Percentiles rank a stretch among this genome's conserved stretches.
phyloP scores from a whole-genome alignment of 768 basidiomycete genomes.

The Strobilomyces dryophilus region DNA sequence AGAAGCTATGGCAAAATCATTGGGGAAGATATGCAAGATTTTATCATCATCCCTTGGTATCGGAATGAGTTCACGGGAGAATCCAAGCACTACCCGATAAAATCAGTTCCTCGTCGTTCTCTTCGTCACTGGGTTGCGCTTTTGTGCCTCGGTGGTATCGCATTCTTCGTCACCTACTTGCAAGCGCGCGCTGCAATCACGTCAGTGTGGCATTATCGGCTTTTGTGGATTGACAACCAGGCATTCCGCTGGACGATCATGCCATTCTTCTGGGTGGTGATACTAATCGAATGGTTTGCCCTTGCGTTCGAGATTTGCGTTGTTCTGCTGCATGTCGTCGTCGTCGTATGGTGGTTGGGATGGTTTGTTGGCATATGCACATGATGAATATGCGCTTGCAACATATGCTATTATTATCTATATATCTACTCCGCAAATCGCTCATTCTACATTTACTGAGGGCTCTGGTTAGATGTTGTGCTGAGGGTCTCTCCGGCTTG shows the following conservation, averaged over 20 bases:
- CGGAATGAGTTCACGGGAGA: constrained; percentile 83
- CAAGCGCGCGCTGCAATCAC: constrained; percentile 57
- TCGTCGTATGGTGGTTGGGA: constrained; percentile 71
- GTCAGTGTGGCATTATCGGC: constrained; percentile 48
- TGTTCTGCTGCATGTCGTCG: constrained; percentile 53
- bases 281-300: constrained; percentile 65
- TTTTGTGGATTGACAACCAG: constrained; percentile 55
- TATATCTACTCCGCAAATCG: constrained; percentile 8
- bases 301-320: constrained; percentile 56
- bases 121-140: constrained; percentile 66
- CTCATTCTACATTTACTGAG: neutral
- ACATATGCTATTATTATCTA: constrained; percentile 11
- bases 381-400: constrained; percentile 17
- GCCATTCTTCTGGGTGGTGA: constrained; percentile 60
- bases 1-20: constrained; percentile 79
- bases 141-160: constrained; percentile 44
- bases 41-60: constrained; percentile 78
- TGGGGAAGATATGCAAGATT: constrained; percentile 73
- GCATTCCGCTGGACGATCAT: constrained; percentile 60
- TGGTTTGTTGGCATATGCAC: constrained; percentile 57
- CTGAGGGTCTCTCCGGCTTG: neutral
- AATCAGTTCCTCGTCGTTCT: constrained; percentile 56
- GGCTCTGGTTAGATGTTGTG: neutral
- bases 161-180: constrained; percentile 47
- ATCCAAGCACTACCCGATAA: constrained; percentile 60